Evolutionary conservation across 768 basidiomycete genomes (phyloP).

Genomic region (Roridomyces roridus): DNA sequence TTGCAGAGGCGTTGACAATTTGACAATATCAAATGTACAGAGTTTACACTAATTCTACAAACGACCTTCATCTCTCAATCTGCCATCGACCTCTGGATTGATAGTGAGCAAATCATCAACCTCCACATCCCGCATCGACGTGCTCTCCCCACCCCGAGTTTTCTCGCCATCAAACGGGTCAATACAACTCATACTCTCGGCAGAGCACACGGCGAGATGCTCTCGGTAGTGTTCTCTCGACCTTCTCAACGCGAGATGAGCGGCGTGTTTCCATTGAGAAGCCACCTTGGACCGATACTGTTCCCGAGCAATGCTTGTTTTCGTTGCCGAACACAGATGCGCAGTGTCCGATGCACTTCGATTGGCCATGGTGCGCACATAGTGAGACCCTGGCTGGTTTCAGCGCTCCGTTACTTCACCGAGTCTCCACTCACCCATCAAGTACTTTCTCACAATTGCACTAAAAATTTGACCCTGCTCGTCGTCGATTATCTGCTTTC

Average conservation of each 20-base stretch:
- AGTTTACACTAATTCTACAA: constrained; percentile 2
- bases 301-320: constrained; percentile 53
- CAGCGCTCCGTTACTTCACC: not conserved
- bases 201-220: constrained; percentile 61
- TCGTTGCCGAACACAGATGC: constrained; percentile 51
- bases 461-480: constrained; percentile 84
- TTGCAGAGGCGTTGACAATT: constrained; percentile 17
- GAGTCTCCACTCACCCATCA: constrained; percentile 63
- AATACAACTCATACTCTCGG: constrained; percentile 80
- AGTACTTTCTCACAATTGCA: constrained; percentile 79
- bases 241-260: constrained; percentile 47
- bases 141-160: constrained; percentile 44
- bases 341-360: constrained; percentile 34
- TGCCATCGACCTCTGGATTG: constrained; percentile 69
- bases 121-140: constrained; percentile 21
- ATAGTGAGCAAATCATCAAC: constrained; percentile 62
- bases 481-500: constrained; percentile 77
- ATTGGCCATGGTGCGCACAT: constrained; percentile 69
- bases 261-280: constrained; percentile 56
- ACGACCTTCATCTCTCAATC: constrained; percentile 62
- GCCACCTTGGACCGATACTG: constrained; percentile 33
- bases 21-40: not conserved
- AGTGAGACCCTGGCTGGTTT: constrained; percentile 63
- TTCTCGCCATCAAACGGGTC: constrained; percentile 72
- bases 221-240: constrained; percentile 62